Base-by-base conservation (phyloP, 306 rosid species). In the Vicia faba region DNA sequence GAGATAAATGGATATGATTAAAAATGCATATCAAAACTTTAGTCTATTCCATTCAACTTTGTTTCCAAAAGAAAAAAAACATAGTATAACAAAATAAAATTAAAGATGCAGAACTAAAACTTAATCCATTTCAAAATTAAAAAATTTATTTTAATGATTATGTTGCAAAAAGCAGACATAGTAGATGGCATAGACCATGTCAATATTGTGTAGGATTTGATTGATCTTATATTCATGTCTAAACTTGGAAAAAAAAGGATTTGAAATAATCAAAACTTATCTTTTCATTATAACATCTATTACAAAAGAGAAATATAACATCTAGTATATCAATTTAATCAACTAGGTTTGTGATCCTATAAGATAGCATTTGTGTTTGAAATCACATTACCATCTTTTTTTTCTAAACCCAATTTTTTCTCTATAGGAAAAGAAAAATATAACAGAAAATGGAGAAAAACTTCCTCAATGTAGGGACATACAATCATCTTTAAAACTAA, bases 381-480 rank as follows among this genome's bases (percentile, higher is more conserved):
- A 75, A 33, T 61, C 71, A 66, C 78, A 76, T 56, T 20, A 62
- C 61, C 80, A 48, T 69, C 80, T 50, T 18, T 64, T 15, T 29
- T 13, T 31, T 26, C 68, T 67, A 18, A 69, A 66, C 72, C 72
- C 74, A 19, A 57, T 19, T 18, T 38, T 45, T 36, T 65, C 61
- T 66, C 29, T 38, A 55, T 20, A 20, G 1, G 23, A 20, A 20
- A 20, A 20, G 23, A 20, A 20, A 20, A 20, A 20, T 23, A 31
- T 57, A 46, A 78, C 80, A 70, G 2, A 65, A 63, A 71, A 68
- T 66, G 61, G 19, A 49, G 29, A 55, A 69, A 73, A 38, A 26
- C 4, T 26, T 46, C 83, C 76, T 66, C 23, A 69, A 82, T 82
- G 71, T 73, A 75, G 79, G 86, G 83, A 77, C 68, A 79, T 48